Evolutionary conservation across 805 yeast species (phyloP).

Genomic region (Naumovozyma dairenensis): DNA sequence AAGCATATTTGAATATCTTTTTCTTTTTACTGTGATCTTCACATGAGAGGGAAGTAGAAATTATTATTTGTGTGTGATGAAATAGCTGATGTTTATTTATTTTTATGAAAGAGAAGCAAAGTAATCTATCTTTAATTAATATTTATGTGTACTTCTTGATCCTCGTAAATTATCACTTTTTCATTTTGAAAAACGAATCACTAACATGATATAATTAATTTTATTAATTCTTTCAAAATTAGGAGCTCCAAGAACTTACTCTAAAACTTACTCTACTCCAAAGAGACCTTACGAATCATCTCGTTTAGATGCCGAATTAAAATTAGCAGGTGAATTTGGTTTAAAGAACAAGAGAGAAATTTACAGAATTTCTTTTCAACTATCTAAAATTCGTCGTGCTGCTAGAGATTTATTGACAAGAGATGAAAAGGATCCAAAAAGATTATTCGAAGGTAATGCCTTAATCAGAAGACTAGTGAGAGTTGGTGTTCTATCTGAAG

Average conservation of each 20-base stretch:
- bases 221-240: constrained; percentile 3
- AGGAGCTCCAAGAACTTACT: constrained; percentile 99
- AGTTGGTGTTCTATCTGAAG: constrained; percentile 97
- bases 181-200: background rate
- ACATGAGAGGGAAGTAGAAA: too few relatives aligned
- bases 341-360: constrained; percentile 99
- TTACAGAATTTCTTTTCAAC: constrained; percentile 98
- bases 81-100: too few relatives aligned
- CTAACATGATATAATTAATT: background rate
- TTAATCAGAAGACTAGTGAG: constrained; percentile 98
- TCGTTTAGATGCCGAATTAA: constrained; percentile 98
- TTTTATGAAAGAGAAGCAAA: too few relatives aligned
- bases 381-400: constrained; percentile 99
- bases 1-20: too few relatives aligned
- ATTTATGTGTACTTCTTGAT: constrained; percentile 13
- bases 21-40: too few relatives aligned
- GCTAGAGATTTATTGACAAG: constrained; percentile 99
- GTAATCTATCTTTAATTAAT: too few relatives aligned
- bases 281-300: constrained; percentile 98
- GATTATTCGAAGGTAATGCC: constrained; percentile 99
- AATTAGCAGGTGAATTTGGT: constrained; percentile 99
- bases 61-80: too few relatives aligned
- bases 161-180: constrained; percentile 6
- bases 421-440: constrained; percentile 99
- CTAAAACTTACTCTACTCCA: constrained; percentile 99